These are phyloP conservation scores for Candida michaelii DNA, from an alignment of 805 yeast species.

Conservation along the genomic window DNA sequence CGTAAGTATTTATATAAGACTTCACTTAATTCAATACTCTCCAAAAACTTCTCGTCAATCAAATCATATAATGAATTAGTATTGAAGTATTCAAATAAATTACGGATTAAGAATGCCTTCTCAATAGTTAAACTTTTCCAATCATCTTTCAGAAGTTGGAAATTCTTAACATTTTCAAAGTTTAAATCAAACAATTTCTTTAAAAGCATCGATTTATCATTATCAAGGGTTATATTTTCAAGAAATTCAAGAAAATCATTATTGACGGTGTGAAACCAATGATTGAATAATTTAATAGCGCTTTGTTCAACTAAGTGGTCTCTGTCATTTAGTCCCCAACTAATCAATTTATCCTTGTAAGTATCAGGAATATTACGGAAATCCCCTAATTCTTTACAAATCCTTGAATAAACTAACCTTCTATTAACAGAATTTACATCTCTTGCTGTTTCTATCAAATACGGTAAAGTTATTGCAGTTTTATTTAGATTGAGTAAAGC, in stretches of 20 bases:
- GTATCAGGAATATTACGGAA: constrained; percentile 50
- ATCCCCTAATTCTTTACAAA: constrained; percentile 66
- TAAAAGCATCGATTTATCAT: constrained; percentile 49
- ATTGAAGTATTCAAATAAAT: constrained; percentile 64
- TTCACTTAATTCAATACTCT: constrained; percentile 67
- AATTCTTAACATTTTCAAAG: constrained; percentile 58
- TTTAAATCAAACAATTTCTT: constrained; percentile 59
- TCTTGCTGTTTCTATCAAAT: constrained; percentile 75
- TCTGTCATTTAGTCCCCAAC: constrained; percentile 88
- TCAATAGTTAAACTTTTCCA: constrained; percentile 77
- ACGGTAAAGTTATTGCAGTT: constrained; percentile 51
- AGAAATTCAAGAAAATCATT: constrained; percentile 72
- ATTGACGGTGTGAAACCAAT: constrained; percentile 70
- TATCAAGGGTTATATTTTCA: constrained; percentile 66
- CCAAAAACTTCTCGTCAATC: constrained; percentile 75
- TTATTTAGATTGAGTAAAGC: constrained; percentile 71
- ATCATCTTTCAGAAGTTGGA: constrained; percentile 61
- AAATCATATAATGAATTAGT: constrained; percentile 50
- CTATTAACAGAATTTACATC: constrained; percentile 75
- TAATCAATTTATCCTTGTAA: constrained; percentile 63
- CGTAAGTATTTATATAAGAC: constrained; percentile 56
- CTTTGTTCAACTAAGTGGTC: constrained; percentile 72
- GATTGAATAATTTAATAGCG: constrained; percentile 67
- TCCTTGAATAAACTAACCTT: constrained; percentile 65
- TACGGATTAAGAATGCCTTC: constrained; percentile 67